phyloP scores from a whole-genome alignment of 2,329 filamentous ascomycete species.

The Ophiostoma perfectum region DNA sequence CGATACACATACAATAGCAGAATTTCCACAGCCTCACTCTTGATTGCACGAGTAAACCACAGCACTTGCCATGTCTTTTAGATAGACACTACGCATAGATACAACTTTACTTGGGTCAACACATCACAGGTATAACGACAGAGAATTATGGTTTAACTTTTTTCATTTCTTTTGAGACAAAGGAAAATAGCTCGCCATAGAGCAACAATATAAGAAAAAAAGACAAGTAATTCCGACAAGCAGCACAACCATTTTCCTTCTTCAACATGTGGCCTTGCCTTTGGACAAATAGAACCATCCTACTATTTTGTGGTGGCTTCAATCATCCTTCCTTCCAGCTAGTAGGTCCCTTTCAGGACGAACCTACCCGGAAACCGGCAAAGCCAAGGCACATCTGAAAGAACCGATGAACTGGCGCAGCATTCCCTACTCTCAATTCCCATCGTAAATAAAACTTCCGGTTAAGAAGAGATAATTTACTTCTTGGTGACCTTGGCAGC shows the following conservation, averaged over 20 bases:
- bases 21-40: too few species aligned
- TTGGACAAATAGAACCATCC: neutral
- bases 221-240: neutral
- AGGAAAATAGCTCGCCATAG: conserved; percentile 15
- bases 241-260: neutral
- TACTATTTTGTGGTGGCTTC: neutral
- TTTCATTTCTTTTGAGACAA: conserved; percentile 15
- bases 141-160: conserved; percentile 2
- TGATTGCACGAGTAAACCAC: too few species aligned
- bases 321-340: neutral
- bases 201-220: conserved; percentile 1
- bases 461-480: conserved; percentile 42
- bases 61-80: too few species aligned
- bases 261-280: conserved; percentile 6
- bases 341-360: conserved; percentile 5
- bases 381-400: neutral
- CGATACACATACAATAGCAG: too few species aligned
- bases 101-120: neutral
- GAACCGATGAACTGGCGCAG: neutral
- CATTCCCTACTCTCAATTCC: neutral
- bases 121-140: neutral
- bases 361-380: neutral
- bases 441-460: neutral
- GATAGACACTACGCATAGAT: neutral
- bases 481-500: conserved; percentile 71